Base-by-base conservation (phyloP, 257 asterid species). In the Euphrasia confusa region DNA sequence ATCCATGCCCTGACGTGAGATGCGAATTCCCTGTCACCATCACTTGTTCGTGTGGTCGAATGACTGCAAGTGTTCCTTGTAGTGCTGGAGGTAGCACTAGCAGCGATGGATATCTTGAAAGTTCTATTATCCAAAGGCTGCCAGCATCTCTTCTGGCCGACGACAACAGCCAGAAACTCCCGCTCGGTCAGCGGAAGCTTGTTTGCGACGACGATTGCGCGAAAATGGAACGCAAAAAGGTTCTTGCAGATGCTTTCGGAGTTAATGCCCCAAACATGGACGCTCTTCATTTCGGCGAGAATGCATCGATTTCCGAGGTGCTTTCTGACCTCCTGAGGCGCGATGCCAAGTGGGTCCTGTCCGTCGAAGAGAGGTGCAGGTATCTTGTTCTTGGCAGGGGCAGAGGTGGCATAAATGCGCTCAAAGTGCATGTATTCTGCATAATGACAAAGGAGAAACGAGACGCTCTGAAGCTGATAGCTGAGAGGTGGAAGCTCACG, bases 401-500 rank as follows among this genome's bases (percentile, higher is more conserved):
- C 71, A 83, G 94, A 68, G 90, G 84, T 2, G 91, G 95, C 33
- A n/a, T 68, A 11, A 87, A 61, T 13, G 82, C 87, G 14, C 84
- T 83, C 21, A 93, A 89, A 77, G 96, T 89, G 55, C 99, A 93
- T 27, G 96, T 93, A 1, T 89, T 93, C 78, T 87, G 94, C 58
- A 81, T 79, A 35, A 93, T 89, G 97, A 14, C 78, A 11, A 87
- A 89, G 78, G 99, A 93, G 28, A 89, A 85, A 83, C 75, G 94
- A 73, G 99, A 93, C 68, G 91, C 85, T 3, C 79, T 93, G 71
- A 79, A 90, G 79, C 75, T 89, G 63, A 88, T 93, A 61, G 97
- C 96, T 8, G 96, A 88, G 21, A 83, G 99, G 71, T 93, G 99
- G 99, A 93, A 93, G 77, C 96, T 93, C 45, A 71, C 96, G 2